phyloP scores from a whole-genome alignment of 1,139 yeast genomes.

The Hyphopichia wangnamkhiaoensis region DNA sequence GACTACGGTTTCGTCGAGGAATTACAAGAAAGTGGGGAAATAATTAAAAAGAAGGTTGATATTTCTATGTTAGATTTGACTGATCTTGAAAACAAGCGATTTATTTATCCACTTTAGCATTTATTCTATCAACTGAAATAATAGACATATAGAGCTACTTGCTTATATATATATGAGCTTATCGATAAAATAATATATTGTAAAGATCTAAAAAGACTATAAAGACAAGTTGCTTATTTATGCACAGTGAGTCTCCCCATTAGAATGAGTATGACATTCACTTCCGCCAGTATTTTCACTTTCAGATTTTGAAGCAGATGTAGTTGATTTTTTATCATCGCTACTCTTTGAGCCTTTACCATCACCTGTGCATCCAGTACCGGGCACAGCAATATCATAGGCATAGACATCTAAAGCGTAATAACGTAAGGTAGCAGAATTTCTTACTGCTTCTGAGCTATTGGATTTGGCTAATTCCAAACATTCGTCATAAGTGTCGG shows the following conservation, averaged over 20 bases:
- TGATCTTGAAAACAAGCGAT: slow-evolving; percentile 19
- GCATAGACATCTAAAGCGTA: slow-evolving; percentile 24
- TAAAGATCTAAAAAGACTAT: too few relatives aligned
- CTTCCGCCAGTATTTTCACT: slow-evolving; percentile 4
- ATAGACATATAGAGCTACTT: too few relatives aligned
- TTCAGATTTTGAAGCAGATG: neutral
- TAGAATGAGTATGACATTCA: slow-evolving; percentile 21
- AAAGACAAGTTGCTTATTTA: too few relatives aligned
- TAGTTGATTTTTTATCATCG: neutral
- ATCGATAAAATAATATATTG: too few relatives aligned
- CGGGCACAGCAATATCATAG: slow-evolving; percentile 21
- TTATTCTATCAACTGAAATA: too few relatives aligned
- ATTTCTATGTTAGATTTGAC: slow-evolving; percentile 18
- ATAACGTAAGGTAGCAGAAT: slow-evolving; percentile 17
- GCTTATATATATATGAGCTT: too few relatives aligned
- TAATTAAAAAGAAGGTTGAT: slow-evolving; percentile 14
- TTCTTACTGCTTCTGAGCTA: slow-evolving; percentile 15
- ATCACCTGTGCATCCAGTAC: slow-evolving; percentile 19
- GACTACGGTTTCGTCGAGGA: slow-evolving; percentile 4
- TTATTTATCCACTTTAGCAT: slow-evolving; percentile 19
- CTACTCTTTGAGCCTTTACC: neutral
- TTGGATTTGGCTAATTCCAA: slow-evolving; percentile 18
- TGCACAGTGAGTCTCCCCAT: slow-evolving; percentile 20
- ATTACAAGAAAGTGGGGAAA: slow-evolving; percentile 2
- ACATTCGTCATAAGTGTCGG: slow-evolving; percentile 21